Evolutionary conservation across 2,329 filamentous ascomycete genomes (phyloP), one percentile per base, ranked within the genome.

Genomic region (Colletotrichum salicis): DNA sequence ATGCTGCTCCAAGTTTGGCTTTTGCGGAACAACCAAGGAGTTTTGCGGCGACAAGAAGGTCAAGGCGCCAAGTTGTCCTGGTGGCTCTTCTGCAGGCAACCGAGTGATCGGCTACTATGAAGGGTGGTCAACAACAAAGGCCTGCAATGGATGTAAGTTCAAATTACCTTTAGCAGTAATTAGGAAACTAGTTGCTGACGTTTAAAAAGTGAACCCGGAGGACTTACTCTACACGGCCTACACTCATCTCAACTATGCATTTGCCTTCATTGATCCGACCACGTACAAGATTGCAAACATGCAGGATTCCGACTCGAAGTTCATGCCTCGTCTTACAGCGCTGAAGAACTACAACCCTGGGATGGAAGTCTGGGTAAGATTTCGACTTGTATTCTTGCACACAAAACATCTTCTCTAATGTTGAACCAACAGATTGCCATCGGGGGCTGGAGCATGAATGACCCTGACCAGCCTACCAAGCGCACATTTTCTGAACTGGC

Each of bases 201-300:
- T 19, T 19, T 41, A 4, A 5, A 4, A 8, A 24, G 48, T 52
- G n/a, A 22, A n/a, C 22, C 48, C 48, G n/a, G 48, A 52, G 48
- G 48, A 52, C 48, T 13, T 52, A 5, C 19, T 24, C 48, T 52
- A 52, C n/a, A 52, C n/a, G 4, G 48, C 19, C 80, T 79, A 45
- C 37, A 81, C 79, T 0, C 79, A 81, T 35, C 75, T 82, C 4
- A 77, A 82, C 60, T 82, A 80, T 27, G 76, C 77, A 8, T 82
- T 82, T 60, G 77, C 75, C 0, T 74, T 76, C 0, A 31, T 82
- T 13, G 41, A 55, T 54, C 37, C 65, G 8, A 77, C 76, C 0
- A 65, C 71, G 27, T 33, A 31, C 4, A 45, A 27, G 24, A 60
- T 48, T 31, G 24, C 37, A 3, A 48, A 45, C 13, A 11, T 37